Base-by-base conservation (phyloP, 352 stramenopile species). In the Pythium graminicola region DNA sequence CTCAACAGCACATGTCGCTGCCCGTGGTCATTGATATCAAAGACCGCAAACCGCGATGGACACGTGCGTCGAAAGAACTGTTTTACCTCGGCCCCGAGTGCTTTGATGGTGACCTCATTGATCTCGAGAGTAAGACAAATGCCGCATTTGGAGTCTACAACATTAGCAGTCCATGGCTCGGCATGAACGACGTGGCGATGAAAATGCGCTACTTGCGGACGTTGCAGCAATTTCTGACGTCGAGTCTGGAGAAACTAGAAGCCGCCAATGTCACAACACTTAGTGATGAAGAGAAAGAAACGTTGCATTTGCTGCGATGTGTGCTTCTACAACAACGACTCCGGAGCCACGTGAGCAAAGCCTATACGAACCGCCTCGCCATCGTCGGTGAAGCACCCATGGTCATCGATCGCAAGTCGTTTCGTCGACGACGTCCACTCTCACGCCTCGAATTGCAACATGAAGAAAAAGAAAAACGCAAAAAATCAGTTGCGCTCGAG, bases 401-500 rank as follows among this genome's bases (percentile, higher is more conserved):
- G 27, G 70, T 87, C 10, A 63, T 67, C n/a, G 83, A 93, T 46
- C 76, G 81, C 39, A 81, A 83, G 50, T 83, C 71, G 2, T 92
- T 93, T 28, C 78, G 81, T 46, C 81, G 83, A 1, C 76, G 78
- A 3, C 76, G 81, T 14, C 78, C 81, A 4, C 55, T 76, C 1
- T 85, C 76, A 9, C 70, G 77, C 1, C 48, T 87, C 6, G 76
- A 87, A 36, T 45, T 91, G 36, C 75, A 86, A 41, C 68, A 69
- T 45, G 74, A 86, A 19, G 81, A 90, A 46, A 76, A 79, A 11
- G 78, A 89, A 40, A 88, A 89, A 45, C 76, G 79, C 43, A 90
- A 89, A 49, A 86, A 86, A 50, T 86, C 76, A 1, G 73, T 93
- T 9, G 77, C 81, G n/a, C 72, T 85, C 31, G 80, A 91, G 53